Evolutionary conservation across 2,329 filamentous ascomycete species (phyloP).

Genomic region (Cytospora paraplurivora): DNA sequence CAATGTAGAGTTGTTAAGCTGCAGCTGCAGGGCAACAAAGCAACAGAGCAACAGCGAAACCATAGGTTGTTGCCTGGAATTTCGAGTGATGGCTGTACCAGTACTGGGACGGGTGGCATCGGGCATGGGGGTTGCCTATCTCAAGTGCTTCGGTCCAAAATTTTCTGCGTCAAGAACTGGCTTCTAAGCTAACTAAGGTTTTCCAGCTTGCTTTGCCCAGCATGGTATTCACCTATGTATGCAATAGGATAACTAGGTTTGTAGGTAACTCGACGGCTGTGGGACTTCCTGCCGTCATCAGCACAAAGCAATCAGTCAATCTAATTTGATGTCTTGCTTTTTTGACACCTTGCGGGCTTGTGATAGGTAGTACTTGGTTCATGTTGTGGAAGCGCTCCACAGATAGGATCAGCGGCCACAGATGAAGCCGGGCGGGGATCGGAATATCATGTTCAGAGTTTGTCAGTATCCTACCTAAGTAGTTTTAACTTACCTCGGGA

Average conservation of each 20-base stretch:
- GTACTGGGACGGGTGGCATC: neutral
- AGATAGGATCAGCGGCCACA: slow-evolving; percentile 7
- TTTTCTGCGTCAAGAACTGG: neutral
- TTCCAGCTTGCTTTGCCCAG: neutral
- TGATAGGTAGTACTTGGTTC: neutral
- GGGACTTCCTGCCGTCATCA: slow-evolving; percentile 3
- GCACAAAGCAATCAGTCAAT: slow-evolving; percentile 8
- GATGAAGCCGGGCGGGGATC: slow-evolving; percentile 4
- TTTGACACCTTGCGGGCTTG: slow-evolving; percentile 8
- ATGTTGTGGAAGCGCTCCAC: slow-evolving; percentile 18
- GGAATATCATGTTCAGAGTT: neutral
- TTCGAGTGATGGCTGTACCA: neutral
- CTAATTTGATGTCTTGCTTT: neutral
- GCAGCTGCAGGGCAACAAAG: neutral
- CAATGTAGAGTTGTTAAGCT: no score
- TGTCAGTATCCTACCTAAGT: neutral
- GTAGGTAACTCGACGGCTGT: slow-evolving; percentile 16
- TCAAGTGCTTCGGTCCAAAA: neutral
- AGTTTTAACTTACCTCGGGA: neutral
- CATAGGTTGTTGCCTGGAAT: neutral
- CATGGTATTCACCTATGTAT: neutral
- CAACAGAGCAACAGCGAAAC: neutral
- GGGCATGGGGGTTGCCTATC: neutral
- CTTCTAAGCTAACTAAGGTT: no score
- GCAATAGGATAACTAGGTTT: neutral